Evolutionary conservation across 192 early-diverging fungal genomes (phyloP), one percentile per base, ranked within the genome.

Genomic region (Jimgerdemannia lactiflua): DNA sequence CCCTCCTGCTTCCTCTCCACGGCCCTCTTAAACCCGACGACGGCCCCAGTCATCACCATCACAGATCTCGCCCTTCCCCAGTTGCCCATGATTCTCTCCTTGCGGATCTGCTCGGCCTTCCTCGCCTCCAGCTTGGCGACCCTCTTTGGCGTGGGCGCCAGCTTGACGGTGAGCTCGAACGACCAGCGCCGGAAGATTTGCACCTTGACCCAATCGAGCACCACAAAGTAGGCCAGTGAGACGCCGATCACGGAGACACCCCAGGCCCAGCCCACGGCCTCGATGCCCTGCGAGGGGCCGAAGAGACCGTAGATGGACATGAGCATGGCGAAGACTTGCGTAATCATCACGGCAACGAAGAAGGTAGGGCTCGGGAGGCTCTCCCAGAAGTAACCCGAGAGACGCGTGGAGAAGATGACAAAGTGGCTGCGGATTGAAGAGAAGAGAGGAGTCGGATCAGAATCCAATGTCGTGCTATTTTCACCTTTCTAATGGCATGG

Each of bases 341-440:
- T 96, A 14, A 89, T 93, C 65, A 90, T 83, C 73, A 96, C 89
- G 20, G 90, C 91, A 3, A 84, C 75, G 7, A 91, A 87, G 77
- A 96, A 96, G 14, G 86, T 81, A 75, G 82, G 82, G 59, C 87
- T 89, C 9, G 95, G 95, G 77, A 88, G 77, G 74, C 90, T 92
- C 80, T 94, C 87, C 88, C 89, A 96, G 87, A 91, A 94, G 81
- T 91, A 94, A 42, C 90, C 88, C 39, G 87, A 81, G 44, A 95
- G 76, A 74, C 94, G 89, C 41, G 94, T 95, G 41, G 92, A 94
- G 85, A 95, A 95, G 81, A 95, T 95, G 43, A 94, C 93, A 81
- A 95, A 95, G 84, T 95, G 94, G 29, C 29, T 29, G 42, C 93
- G 94, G 71, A 78, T 78, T 75, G 41, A 6, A 17, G 39, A 3